Conservation (phyloP, 2,329 filamentous ascomycete species). For the Lecanicillium sp. region DNA sequence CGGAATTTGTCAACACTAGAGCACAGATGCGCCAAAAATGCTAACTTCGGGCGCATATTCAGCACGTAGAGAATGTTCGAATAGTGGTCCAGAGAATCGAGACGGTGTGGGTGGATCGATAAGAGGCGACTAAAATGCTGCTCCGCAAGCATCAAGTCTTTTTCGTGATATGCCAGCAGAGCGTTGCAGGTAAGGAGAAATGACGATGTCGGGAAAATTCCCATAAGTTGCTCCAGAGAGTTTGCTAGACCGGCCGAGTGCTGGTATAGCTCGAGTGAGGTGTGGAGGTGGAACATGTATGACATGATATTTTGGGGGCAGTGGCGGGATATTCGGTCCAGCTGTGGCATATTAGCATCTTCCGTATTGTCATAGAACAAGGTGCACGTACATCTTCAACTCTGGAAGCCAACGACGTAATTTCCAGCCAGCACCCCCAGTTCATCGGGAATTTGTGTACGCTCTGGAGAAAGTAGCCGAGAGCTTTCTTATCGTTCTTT, state of each 20-base stretch:
- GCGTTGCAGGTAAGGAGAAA: constrained; percentile 90
- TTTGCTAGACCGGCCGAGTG: constrained; percentile 69
- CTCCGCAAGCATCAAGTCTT: constrained; percentile 65
- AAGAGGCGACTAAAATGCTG: constrained; percentile 71
- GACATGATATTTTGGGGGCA: constrained; percentile 88
- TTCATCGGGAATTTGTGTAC: constrained; percentile 90
- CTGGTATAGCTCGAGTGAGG: constrained; percentile 87
- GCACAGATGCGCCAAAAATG: constrained; percentile 86
- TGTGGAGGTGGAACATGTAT: constrained; percentile 88
- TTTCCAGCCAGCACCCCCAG: constrained; percentile 94
- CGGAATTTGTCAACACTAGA: constrained; percentile 91
- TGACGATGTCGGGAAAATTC: constrained; percentile 79
- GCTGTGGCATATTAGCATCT: constrained; percentile 35
- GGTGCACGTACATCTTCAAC: constrained; percentile 66
- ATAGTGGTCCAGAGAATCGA: constrained; percentile 91
- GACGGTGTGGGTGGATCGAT: constrained; percentile 64
- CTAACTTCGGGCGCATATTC: constrained; percentile 78
- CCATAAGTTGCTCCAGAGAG: constrained; percentile 69
- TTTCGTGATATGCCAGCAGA: constrained; percentile 82
- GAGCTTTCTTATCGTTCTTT: constrained; percentile 80
- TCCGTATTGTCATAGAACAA: constrained; percentile 19
- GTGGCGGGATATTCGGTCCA: constrained; percentile 63
- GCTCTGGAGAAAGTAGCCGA: constrained; percentile 80
- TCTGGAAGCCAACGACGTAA: constrained; percentile 72
- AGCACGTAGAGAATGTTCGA: constrained; percentile 97